These are phyloP conservation scores for Tolypocladium guangdongense DNA, from an alignment of 2,329 filamentous ascomycete species.

Conservation along the genomic window DNA sequence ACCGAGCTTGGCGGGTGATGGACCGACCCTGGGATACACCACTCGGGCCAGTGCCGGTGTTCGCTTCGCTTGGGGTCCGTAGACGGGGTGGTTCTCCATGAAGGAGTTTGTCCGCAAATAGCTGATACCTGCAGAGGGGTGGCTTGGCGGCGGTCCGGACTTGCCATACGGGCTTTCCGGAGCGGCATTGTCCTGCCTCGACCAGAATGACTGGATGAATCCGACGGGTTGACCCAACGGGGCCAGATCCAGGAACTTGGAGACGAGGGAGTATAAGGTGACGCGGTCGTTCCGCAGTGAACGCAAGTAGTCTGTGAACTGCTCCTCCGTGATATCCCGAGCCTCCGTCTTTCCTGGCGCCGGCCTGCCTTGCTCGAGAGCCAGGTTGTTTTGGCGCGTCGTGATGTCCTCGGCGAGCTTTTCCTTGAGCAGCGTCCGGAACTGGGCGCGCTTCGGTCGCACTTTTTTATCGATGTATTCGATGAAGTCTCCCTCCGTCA, in stretches of 20 bases:
- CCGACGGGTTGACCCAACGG: constrained; percentile 30
- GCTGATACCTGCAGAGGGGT: constrained; percentile 52
- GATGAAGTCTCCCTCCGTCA: constrained; percentile 49
- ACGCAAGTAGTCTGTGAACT: constrained; percentile 42
- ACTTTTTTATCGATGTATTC: constrained; percentile 44
- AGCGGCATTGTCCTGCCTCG: constrained; percentile 12
- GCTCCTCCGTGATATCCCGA: constrained; percentile 34
- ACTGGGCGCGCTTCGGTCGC: constrained; percentile 39
- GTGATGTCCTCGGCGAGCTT: constrained; percentile 37
- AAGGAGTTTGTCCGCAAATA: constrained; percentile 46
- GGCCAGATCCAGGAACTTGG: constrained; percentile 51
- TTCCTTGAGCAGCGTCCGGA: constrained; percentile 40
- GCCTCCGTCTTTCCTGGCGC: constrained; percentile 16
- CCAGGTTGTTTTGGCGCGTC: constrained; percentile 20
- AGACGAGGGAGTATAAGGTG: constrained; percentile 41
- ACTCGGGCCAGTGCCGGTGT: constrained; percentile 40
- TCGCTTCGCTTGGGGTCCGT: constrained; percentile 44
- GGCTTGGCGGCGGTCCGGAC: constrained; percentile 46
- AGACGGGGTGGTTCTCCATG: constrained; percentile 49
- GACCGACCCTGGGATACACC: constrained; percentile 29
- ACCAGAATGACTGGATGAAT: constrained; percentile 13
- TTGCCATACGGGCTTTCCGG: constrained; percentile 34
- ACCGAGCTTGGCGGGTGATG: constrained; percentile 33
- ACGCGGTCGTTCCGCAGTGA: constrained; percentile 39
- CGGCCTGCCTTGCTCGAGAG: constrained; percentile 26